A percentile compares a stretch with the other conserved stretches of the same genome.
These are phyloP conservation scores for Blastobotrys mokoenaii DNA, from an alignment of 805 yeast species.

Conservation along the genomic window DNA sequence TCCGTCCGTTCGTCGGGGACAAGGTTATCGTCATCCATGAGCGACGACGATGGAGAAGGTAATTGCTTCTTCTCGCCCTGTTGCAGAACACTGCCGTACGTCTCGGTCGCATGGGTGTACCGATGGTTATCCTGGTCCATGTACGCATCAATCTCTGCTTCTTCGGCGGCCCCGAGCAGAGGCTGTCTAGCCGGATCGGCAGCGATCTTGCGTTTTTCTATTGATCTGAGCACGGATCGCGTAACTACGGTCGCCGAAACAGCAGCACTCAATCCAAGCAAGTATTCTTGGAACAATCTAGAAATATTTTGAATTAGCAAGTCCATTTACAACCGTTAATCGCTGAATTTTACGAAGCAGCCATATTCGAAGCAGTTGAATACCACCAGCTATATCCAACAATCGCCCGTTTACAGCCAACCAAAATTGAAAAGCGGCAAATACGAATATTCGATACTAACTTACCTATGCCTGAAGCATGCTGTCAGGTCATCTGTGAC, in stretches of 20 bases:
- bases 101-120: neutral
- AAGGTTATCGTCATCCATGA: neutral
- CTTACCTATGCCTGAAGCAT: neutral
- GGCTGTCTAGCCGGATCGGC: neutral
- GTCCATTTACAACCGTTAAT: too few species aligned
- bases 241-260: neutral
- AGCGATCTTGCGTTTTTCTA: neutral
- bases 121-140: neutral
- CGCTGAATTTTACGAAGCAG: too few species aligned
- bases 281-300: neutral
- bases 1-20: slow-evolving; percentile 1
- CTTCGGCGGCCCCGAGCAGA: neutral
- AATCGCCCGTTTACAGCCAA: too few species aligned
- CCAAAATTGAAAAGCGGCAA: neutral
- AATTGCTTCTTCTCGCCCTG: neutral
- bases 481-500: neutral
- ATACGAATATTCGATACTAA: neutral
- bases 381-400: too few species aligned
- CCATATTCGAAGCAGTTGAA: too few species aligned
- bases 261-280: neutral
- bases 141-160: neutral
- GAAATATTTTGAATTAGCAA: neutral
- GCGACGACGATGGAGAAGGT: neutral
- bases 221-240: neutral
- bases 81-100: neutral